Base-by-base conservation (phyloP, 768 basidiomycete species). In the Lentinula aciculospora region DNA sequence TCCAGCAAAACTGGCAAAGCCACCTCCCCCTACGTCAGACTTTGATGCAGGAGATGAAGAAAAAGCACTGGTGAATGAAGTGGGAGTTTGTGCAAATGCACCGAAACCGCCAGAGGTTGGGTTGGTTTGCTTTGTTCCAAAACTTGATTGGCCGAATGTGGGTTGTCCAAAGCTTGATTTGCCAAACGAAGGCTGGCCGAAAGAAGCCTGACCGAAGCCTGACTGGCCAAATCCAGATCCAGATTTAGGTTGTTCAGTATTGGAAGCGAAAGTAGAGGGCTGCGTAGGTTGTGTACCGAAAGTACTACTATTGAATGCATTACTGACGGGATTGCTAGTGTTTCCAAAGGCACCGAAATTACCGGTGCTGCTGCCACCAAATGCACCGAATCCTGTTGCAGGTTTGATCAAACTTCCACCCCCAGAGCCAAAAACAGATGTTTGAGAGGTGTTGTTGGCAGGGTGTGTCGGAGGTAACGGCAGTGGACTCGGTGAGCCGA, bases 91-190 rank as follows among this genome's bases (percentile, higher is more conserved):
- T 12, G 49, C 25, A 32, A 61, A 61, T 28, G 60, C 48, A 47
- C 48, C 44, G 25, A 61, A 58, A 4, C 55, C 59, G 10, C 58
- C 58, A 0, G 34, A 32, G 45, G 42, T 34, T 45, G 55, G 28
- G 19, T 28, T 36, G 36, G 10, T 42, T 23, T 19, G 32, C 19
- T 31, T 42, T 7, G 40, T 2, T 2, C 75, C 74, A 59, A 80
- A 80, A 4, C 71, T 62, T 12, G 75, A 60, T 42, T 73, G 71
- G 1, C 74, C 76, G 60, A 77, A 79, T 5, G 62, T 58, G 36
- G 70, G 59, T 56, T 69, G 65, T 27, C 75, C 74, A 59, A 80
- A 79, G 3, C 71, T 61, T 7, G 75, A 59, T 40, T 73, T 70
- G 2, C 74, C 76, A 60, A 77, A 78, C 9, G 61, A 58, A 42